Percentiles rank a stretch among this genome's conserved stretches.
phyloP scores from a whole-genome alignment of 768 basidiomycete species.

The Tubosaeta brunneosetosa region DNA sequence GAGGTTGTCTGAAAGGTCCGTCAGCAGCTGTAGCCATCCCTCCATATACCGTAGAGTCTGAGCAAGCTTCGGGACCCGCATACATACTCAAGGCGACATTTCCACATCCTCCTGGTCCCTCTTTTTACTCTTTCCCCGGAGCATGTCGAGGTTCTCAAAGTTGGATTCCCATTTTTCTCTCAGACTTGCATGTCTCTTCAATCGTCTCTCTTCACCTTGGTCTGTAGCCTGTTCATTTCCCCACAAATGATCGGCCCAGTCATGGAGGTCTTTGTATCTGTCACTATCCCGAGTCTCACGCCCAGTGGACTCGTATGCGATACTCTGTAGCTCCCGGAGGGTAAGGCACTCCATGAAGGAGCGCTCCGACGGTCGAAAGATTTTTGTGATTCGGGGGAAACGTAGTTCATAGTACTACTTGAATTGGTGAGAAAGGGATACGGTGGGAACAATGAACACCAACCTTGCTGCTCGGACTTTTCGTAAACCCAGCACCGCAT shows the following conservation, averaged over 20 bases:
- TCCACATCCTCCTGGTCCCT: slow-evolving; percentile 18
- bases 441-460: slow-evolving; percentile 10
- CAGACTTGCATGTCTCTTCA: slow-evolving; percentile 36
- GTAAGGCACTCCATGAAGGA: slow-evolving; percentile 55
- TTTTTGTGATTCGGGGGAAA: slow-evolving; percentile 75
- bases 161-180: slow-evolving; percentile 42
- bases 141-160: slow-evolving; percentile 28
- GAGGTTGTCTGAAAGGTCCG: too few species aligned
- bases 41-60: too few species aligned
- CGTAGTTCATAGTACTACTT: slow-evolving; percentile 76
- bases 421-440: background rate
- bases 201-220: slow-evolving; percentile 22
- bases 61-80: too few species aligned
- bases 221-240: slow-evolving; percentile 37
- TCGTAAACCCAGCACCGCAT: slow-evolving; percentile 81
- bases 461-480: slow-evolving; percentile 55
- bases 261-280: slow-evolving; percentile 46
- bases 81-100: slow-evolving; percentile 18
- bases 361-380: slow-evolving; percentile 57
- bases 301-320: slow-evolving; percentile 53
- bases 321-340: slow-evolving; percentile 46
- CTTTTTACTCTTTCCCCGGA: slow-evolving; percentile 20
- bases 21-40: too few species aligned
- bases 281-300: slow-evolving; percentile 36
- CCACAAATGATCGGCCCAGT: slow-evolving; percentile 40